phyloP scores from a whole-genome alignment of 2,329 filamentous ascomycete species.

The Aureobasidium sp. region DNA sequence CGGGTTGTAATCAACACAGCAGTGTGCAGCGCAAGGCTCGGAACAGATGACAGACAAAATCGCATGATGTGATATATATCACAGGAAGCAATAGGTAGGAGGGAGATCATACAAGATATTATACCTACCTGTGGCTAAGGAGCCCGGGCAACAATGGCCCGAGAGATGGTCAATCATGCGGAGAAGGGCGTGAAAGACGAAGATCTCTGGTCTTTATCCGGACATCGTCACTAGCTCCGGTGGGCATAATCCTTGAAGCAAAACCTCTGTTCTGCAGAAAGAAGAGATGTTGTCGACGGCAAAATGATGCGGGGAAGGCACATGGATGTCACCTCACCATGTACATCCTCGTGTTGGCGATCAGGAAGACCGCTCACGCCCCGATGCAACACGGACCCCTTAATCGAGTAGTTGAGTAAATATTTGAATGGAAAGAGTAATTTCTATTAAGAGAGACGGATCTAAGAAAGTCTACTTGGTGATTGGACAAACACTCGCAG shows the following conservation, averaged over 20 bases:
- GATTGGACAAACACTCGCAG: background rate
- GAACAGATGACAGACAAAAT: background rate
- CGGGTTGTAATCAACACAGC: background rate
- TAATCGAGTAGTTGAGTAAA: no score
- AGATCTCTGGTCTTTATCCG: slow-evolving; percentile 3
- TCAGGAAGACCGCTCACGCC: background rate
- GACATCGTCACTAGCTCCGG: background rate
- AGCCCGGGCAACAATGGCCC: background rate
- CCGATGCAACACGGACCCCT: background rate
- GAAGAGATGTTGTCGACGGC: background rate
- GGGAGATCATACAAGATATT: background rate
- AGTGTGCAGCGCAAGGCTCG: background rate
- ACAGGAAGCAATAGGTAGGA: no score
- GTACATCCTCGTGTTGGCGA: background rate
- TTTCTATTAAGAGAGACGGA: background rate
- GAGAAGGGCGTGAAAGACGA: background rate
- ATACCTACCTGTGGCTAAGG: background rate
- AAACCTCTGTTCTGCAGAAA: background rate
- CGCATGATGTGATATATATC: background rate
- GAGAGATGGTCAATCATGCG: background rate
- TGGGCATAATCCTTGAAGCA: background rate
- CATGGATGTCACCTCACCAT: background rate
- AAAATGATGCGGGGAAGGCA: slow-evolving; percentile 3
- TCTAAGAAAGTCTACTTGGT: background rate
- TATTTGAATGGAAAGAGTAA: no score